Conservation (phyloP, 192 early-diverging fungal genomes). For the Neocallimastix lanati region DNA sequence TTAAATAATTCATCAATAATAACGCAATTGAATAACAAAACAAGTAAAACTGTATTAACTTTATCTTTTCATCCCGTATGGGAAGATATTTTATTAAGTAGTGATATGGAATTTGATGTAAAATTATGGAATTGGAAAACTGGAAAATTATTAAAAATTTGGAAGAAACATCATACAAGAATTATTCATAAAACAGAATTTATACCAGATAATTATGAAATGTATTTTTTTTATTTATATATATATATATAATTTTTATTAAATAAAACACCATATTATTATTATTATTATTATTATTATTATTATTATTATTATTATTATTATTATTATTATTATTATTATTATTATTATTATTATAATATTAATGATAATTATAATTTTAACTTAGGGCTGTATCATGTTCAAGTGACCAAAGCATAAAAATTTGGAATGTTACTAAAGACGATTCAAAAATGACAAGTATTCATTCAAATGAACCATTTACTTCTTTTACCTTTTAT, state of each 20-base stretch:
- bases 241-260: too few species aligned
- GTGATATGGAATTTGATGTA: conserved; percentile 37
- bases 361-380: too few species aligned
- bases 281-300: too few species aligned
- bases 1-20: conserved; percentile 13
- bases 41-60: conserved; percentile 18
- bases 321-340: too few species aligned
- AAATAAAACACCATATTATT: too few species aligned
- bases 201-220: conserved; percentile 14
- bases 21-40: conserved; percentile 23
- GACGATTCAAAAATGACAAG: conserved; percentile 10
- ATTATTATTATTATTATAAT: too few species aligned
- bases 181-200: conserved; percentile 20
- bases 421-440: conserved; percentile 21
- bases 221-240: conserved; percentile 2
- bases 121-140: conserved; percentile 33
- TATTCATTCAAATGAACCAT: conserved; percentile 38
- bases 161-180: conserved; percentile 29
- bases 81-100: conserved; percentile 14
- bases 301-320: too few species aligned
- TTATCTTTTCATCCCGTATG: conserved; percentile 19
- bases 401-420: conserved; percentile 31
- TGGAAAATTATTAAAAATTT: conserved; percentile 9
- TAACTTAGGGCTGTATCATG: conserved; percentile 26
- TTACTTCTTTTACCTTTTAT: conserved; percentile 30